Evolutionary conservation across 805 yeast species (phyloP).

Genomic region (Candida taoyuanica): DNA sequence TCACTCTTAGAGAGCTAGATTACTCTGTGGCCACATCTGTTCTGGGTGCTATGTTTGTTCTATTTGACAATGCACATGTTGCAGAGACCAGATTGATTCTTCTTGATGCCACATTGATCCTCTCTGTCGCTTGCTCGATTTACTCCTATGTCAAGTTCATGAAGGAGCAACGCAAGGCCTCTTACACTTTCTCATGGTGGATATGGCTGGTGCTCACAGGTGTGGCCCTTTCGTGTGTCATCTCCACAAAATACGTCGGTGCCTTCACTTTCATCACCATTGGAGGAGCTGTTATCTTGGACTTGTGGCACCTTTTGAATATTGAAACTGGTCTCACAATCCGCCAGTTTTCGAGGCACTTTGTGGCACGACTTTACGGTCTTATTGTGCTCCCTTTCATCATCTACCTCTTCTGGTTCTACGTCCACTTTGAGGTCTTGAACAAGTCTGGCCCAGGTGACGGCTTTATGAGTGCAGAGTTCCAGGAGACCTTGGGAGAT

Average conservation of each 20-base stretch:
- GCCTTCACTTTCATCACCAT: conserved; percentile 83
- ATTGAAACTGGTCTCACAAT: conserved; percentile 59
- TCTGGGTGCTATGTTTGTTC: conserved; percentile 70
- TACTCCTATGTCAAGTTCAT: conserved; percentile 77
- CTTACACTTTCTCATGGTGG: conserved; percentile 80
- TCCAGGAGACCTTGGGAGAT: conserved; percentile 89
- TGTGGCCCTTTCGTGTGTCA: conserved; percentile 79
- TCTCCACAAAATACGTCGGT: conserved; percentile 95
- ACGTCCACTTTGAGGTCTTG: conserved; percentile 80
- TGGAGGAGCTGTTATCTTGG: conserved; percentile 81
- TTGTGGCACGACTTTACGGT: conserved; percentile 64
- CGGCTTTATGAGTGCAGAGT: conserved; percentile 87
- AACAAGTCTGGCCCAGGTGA: conserved; percentile 94
- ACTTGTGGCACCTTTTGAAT: conserved; percentile 86
- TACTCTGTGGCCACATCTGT: conserved; percentile 74
- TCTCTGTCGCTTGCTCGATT: conserved; percentile 78
- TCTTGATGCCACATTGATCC: conserved; percentile 83
- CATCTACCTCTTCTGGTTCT: conserved; percentile 86
- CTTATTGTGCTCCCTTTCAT: conserved; percentile 76
- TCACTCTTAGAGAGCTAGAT: conserved; percentile 80
- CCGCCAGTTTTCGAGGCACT: conserved; percentile 58
- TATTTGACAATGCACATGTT: conserved; percentile 87
- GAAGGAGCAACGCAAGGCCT: conserved; percentile 52
- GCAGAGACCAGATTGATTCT: conserved; percentile 87
- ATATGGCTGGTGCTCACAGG: conserved; percentile 85